Conservation (phyloP, 1,284 basidiomycete genomes). For the Ustilago sp. region DNA sequence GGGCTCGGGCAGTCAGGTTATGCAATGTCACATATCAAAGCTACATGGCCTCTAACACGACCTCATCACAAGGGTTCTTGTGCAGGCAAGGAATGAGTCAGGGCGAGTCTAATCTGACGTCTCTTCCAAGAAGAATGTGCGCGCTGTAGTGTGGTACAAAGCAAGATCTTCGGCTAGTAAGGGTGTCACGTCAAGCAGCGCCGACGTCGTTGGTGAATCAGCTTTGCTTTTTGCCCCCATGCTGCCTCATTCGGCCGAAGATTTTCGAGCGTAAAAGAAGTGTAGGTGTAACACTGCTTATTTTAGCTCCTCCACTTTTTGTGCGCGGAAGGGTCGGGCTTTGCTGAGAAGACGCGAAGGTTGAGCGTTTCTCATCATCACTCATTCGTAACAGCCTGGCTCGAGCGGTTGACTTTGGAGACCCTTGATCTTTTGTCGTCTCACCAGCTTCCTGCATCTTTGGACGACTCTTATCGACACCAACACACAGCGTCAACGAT, state of each 20-base stretch:
- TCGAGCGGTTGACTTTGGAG: neutral
- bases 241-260: neutral
- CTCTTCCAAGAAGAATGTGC: neutral
- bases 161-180: conserved; percentile 4
- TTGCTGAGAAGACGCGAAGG: neutral
- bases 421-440: neutral
- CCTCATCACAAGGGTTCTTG: neutral
- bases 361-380: conserved; percentile 4
- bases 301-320: conserved; percentile 11
- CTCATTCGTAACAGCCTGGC: neutral
- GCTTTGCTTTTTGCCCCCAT: conserved; percentile 8
- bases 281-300: conserved; percentile 4
- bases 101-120: neutral
- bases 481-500: too few species aligned
- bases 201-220: conserved; percentile 45
- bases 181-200: conserved; percentile 31
- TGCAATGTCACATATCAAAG: conserved; percentile 9
- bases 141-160: neutral
- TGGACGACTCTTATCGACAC: too few species aligned
- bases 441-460: neutral
- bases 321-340: neutral
- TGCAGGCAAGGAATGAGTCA: neutral
- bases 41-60: neutral
- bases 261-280: neutral
- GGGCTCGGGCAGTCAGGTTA: neutral